Evolutionary conservation across 148 eudicot genomes (phyloP).

Genomic region (Chenopodium berlandieri): DNA sequence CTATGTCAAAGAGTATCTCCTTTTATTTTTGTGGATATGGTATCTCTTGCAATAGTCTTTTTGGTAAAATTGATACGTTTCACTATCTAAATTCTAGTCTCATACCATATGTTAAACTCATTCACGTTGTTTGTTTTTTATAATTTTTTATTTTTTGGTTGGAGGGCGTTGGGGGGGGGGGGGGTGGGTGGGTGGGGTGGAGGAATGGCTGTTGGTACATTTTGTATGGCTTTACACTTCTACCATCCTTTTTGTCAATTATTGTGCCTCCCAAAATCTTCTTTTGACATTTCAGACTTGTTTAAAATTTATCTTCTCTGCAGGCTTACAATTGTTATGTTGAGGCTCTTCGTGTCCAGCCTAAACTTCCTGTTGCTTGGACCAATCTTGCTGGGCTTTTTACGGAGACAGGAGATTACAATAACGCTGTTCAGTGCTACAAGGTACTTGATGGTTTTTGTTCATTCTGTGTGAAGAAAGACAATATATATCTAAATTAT

Average conservation of each 20-base stretch:
- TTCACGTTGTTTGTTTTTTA: too few species aligned
- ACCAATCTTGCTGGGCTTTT: slow-evolving; percentile 95
- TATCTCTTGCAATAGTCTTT: too few species aligned
- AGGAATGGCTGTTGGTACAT: too few species aligned
- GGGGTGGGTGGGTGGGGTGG: too few species aligned
- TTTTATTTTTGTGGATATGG: not conserved
- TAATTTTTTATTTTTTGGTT: too few species aligned
- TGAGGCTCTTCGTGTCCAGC: slow-evolving; percentile 88
- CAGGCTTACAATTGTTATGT: slow-evolving; percentile 93
- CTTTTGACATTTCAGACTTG: not conserved
- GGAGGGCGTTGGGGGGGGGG: too few species aligned
- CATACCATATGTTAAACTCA: too few species aligned
- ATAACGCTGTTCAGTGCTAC: slow-evolving; percentile 83
- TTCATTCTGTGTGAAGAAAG: not conserved
- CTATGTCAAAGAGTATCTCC: not conserved
- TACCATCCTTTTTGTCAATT: too few species aligned
- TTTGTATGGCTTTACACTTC: too few species aligned
- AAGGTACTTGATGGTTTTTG: slow-evolving; percentile 45
- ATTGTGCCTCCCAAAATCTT: too few species aligned
- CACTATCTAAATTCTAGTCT: too few species aligned
- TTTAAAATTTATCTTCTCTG: slow-evolving; percentile 8
- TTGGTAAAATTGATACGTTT: too few species aligned
- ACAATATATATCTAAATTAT: not conserved
- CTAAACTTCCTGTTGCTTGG: slow-evolving; percentile 88
- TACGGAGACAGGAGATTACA: slow-evolving; percentile 86